phyloP scores from a whole-genome alignment of 2,329 filamentous ascomycete species.

The Cladophialophora yegresii region DNA sequence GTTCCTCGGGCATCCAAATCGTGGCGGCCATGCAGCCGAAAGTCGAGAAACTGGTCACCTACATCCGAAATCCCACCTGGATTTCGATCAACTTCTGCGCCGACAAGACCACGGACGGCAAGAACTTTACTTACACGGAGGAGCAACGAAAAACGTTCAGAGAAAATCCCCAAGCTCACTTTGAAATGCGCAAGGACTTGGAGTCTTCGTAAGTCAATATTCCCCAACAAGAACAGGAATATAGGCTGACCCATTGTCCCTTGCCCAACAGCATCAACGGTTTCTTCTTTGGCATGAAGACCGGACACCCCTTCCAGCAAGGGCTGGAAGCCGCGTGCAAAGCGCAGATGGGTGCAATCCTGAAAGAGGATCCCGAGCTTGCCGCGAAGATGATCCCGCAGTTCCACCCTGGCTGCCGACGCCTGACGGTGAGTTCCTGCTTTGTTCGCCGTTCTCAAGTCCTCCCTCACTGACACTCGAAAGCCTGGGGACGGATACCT shows the following conservation, averaged over 20 bases:
- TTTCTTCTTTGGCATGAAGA: slow-evolving; percentile 23
- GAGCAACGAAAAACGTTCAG: slow-evolving; percentile 22
- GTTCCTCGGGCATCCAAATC: slow-evolving; percentile 35
- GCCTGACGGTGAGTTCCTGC: slow-evolving; percentile 37
- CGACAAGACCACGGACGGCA: slow-evolving; percentile 22
- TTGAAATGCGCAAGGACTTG: slow-evolving; percentile 42
- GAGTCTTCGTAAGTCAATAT: slow-evolving; percentile 27
- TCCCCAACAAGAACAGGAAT: background rate
- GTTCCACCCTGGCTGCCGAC: slow-evolving; percentile 37
- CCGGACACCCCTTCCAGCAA: slow-evolving; percentile 11
- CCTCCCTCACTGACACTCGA: slow-evolving; percentile 34
- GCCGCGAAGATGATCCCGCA: slow-evolving; percentile 35
- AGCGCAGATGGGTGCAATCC: slow-evolving; percentile 32
- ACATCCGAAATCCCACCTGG: slow-evolving; percentile 27
- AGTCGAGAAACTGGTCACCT: slow-evolving; percentile 36
- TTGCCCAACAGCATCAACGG: slow-evolving; percentile 27
- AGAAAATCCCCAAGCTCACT: slow-evolving; percentile 30
- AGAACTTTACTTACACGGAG: slow-evolving; percentile 28
- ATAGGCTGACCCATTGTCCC: background rate
- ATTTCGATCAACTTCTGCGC: slow-evolving; percentile 29
- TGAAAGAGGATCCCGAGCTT: slow-evolving; percentile 29
- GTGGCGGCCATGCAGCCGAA: slow-evolving; percentile 43
- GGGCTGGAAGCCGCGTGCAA: slow-evolving; percentile 14
- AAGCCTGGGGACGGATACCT: slow-evolving; percentile 43
- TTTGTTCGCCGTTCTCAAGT: slow-evolving; percentile 38